Evolutionary conservation across 352 stramenopile species (phyloP).

Genomic region (Phytophthora melonis): DNA sequence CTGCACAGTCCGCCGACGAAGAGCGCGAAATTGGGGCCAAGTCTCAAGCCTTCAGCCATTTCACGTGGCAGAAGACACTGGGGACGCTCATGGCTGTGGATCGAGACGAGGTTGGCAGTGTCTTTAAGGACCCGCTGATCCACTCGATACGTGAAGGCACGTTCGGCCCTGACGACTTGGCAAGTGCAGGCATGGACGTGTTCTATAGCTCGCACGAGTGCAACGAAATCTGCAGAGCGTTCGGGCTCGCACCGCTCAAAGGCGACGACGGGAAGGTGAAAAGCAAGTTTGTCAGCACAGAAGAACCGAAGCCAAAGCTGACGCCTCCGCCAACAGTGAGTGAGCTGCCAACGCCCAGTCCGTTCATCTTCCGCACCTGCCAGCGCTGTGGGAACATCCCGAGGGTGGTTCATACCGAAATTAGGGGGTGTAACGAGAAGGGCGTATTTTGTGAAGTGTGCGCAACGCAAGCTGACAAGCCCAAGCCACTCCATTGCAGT

Average conservation of each 20-base stretch:
- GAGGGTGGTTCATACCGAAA: background rate
- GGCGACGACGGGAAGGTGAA: background rate
- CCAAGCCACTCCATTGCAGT: background rate
- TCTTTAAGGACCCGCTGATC: conserved; percentile 2
- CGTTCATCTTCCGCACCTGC: background rate
- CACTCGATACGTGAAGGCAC: background rate
- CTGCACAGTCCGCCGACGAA: background rate
- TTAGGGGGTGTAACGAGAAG: background rate
- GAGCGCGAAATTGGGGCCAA: background rate
- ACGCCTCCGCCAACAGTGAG: background rate
- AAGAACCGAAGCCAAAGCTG: background rate
- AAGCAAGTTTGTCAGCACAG: background rate
- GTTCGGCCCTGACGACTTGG: background rate
- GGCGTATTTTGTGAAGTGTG: conserved; percentile 1
- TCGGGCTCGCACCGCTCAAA: background rate
- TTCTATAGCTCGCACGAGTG: background rate
- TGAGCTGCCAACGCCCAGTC: background rate
- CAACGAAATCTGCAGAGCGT: background rate
- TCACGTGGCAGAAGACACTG: background rate
- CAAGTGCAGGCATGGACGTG: background rate
- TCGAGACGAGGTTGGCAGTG: background rate
- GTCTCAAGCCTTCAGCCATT: background rate
- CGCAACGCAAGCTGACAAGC: background rate
- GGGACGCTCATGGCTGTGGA: background rate
- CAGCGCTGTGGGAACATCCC: background rate